These are phyloP conservation scores for Beauveria caledonica DNA, from an alignment of 2,329 filamentous ascomycete species.

Conservation along the genomic window DNA sequence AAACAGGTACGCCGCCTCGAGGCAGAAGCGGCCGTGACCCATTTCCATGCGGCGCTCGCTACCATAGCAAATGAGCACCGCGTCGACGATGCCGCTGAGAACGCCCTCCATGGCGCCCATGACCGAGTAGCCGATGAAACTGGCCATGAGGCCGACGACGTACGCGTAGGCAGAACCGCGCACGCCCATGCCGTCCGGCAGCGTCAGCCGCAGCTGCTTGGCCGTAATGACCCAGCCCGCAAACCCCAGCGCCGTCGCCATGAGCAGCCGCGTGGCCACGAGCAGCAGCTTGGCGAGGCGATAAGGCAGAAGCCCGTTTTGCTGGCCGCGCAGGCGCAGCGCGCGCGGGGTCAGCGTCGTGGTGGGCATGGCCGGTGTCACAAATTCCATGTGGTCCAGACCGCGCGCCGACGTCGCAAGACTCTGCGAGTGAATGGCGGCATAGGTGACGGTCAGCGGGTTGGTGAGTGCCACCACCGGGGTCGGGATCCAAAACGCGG, in stretches of 20 bases:
- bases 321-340: constrained; percentile 34
- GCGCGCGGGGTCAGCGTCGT: constrained; percentile 57
- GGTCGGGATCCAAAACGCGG: constrained; percentile 74
- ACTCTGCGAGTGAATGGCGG: constrained; percentile 84
- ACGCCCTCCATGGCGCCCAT: constrained; percentile 87
- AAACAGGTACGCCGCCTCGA: constrained; percentile 85
- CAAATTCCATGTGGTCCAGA: constrained; percentile 72
- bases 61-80: constrained; percentile 86
- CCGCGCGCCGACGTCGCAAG: constrained; percentile 70
- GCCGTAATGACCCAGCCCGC: constrained; percentile 96
- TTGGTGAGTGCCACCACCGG: constrained; percentile 82
- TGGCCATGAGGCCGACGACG: constrained; percentile 83
- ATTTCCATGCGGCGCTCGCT: constrained; percentile 69
- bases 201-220: constrained; percentile 59
- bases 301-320: constrained; percentile 67
- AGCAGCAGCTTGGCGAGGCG: constrained; percentile 84
- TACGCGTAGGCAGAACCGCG: constrained; percentile 90
- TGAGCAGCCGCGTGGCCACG: constrained; percentile 83
- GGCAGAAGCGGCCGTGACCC: constrained; percentile 70
- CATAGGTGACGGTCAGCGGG: constrained; percentile 84
- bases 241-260: constrained; percentile 83
- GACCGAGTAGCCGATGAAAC: constrained; percentile 90
- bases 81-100: constrained; percentile 78
- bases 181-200: constrained; percentile 44
- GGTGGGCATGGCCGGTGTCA: constrained; percentile 64